Evolutionary conservation across 768 basidiomycete species (phyloP).

Genomic region (Mycena belliarum): DNA sequence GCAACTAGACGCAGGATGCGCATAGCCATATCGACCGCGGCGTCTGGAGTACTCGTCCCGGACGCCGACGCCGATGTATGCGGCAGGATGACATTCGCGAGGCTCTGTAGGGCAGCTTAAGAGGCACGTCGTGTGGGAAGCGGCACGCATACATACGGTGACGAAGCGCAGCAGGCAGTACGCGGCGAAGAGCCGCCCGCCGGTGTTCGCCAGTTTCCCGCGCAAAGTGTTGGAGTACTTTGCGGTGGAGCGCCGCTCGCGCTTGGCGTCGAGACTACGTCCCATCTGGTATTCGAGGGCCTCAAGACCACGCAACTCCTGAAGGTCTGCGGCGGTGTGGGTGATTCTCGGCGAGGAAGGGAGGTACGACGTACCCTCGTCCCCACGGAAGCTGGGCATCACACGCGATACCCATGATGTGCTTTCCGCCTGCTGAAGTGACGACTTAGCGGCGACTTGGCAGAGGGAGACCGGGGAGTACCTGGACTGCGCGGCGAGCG

Average conservation of each 20-base stretch:
- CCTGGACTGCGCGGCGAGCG: conserved; percentile 26
- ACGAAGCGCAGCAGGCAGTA: conserved; percentile 68
- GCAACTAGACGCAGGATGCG: background rate
- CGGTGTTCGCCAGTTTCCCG: conserved; percentile 49
- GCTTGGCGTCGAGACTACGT: conserved; percentile 52
- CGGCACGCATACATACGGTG: conserved; percentile 46
- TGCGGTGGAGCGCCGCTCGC: conserved; percentile 47
- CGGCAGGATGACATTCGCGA: conserved; percentile 51
- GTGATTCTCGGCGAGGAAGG: background rate
- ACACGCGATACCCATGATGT: conserved; percentile 52
- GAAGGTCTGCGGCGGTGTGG: conserved; percentile 34
- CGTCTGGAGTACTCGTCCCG: conserved; percentile 31
- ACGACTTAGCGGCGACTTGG: too few relatives aligned
- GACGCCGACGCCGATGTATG: conserved; percentile 43
- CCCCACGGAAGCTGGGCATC: conserved; percentile 50
- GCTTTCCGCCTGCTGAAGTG: conserved; percentile 23
- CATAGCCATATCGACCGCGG: conserved; percentile 25
- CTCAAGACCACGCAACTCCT: conserved; percentile 66
- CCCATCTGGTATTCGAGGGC: conserved; percentile 71
- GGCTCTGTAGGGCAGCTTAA: conserved; percentile 37
- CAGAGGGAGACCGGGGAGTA: background rate
- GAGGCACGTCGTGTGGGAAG: background rate
- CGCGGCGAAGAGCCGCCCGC: conserved; percentile 57
- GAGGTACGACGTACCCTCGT: conserved; percentile 35
- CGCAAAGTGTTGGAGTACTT: conserved; percentile 54